These are phyloP conservation scores for Schoenoplectus triqueter DNA, from an alignment of 202 grass and related monocot species.

Conservation along the genomic window DNA sequence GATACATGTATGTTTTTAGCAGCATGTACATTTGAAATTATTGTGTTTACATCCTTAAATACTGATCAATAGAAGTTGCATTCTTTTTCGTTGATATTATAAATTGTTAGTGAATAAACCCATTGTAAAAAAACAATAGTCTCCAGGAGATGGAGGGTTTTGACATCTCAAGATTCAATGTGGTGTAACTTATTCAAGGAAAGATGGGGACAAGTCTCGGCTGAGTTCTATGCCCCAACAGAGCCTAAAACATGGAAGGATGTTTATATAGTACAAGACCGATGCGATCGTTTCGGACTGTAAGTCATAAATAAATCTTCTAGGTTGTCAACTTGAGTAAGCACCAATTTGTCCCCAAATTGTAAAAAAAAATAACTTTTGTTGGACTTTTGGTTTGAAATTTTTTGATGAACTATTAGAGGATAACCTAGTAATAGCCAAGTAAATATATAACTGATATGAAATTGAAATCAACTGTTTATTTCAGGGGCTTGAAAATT, in stretches of 20 bases:
- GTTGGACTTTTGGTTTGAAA: not conserved
- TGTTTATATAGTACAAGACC: slow-evolving; percentile 71
- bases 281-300: slow-evolving; percentile 78
- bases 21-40: not conserved
- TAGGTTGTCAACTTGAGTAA: not conserved
- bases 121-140: slow-evolving; percentile 43
- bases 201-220: slow-evolving; percentile 64
- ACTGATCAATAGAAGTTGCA: not conserved
- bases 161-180: slow-evolving; percentile 70
- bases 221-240: slow-evolving; percentile 67
- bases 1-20: not conserved
- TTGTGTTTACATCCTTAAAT: not conserved
- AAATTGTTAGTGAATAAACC: slow-evolving; percentile 1
- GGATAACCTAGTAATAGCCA: not conserved
- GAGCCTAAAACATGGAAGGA: slow-evolving; percentile 77
- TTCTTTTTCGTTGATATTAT: not conserved
- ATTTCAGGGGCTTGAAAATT: slow-evolving; percentile 70
- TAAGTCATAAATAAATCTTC: slow-evolving; percentile 41
- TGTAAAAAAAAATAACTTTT: no score
- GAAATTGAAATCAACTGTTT: not conserved
- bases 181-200: slow-evolving; percentile 71
- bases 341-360: not conserved
- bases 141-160: slow-evolving; percentile 75
- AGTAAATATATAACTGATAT: not conserved
- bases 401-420: not conserved